A percentile compares a stretch with the other conserved stretches of the same genome.
These are phyloP conservation scores for Scytalidium lignicola DNA, from an alignment of 2,329 filamentous ascomycete species.

Conservation along the genomic window DNA sequence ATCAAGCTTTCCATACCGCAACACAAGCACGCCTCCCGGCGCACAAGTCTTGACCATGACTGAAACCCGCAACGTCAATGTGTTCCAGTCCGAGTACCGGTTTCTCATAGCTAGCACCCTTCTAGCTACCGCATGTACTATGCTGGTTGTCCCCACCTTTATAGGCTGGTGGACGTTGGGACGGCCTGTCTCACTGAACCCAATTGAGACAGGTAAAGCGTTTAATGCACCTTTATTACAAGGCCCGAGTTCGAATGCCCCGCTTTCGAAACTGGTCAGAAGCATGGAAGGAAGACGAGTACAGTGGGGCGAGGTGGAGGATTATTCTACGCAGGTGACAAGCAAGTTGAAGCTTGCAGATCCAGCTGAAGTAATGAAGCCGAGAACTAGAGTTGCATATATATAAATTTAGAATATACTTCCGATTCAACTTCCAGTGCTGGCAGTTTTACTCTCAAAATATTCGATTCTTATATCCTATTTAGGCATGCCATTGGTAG, in stretches of 20 bases:
- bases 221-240: constrained; percentile 11
- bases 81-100: constrained; percentile 7
- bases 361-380: not conserved
- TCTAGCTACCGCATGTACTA: constrained; percentile 3
- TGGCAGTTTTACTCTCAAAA: too few species aligned
- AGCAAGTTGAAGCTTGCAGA: not conserved
- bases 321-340: not conserved
- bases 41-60: constrained; percentile 5
- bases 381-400: too few species aligned
- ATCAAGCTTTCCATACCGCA: constrained; percentile 3
- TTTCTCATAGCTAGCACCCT: constrained; percentile 6
- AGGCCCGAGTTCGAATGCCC: constrained; percentile 6
- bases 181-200: constrained; percentile 4
- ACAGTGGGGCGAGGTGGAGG: constrained; percentile 4
- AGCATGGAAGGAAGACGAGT: not conserved
- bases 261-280: constrained; percentile 1
- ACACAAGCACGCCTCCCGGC: constrained; percentile 1
- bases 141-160: constrained; percentile 6
- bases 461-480: too few species aligned
- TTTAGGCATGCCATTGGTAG: too few species aligned
- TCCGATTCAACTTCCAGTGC: too few species aligned
- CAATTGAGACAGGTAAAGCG: constrained; percentile 12
- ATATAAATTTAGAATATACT: too few species aligned
- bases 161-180: constrained; percentile 10
- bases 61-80: constrained; percentile 2